phyloP scores from a whole-genome alignment of 805 yeast species.

The Saccharomycopsis fibuligera region DNA sequence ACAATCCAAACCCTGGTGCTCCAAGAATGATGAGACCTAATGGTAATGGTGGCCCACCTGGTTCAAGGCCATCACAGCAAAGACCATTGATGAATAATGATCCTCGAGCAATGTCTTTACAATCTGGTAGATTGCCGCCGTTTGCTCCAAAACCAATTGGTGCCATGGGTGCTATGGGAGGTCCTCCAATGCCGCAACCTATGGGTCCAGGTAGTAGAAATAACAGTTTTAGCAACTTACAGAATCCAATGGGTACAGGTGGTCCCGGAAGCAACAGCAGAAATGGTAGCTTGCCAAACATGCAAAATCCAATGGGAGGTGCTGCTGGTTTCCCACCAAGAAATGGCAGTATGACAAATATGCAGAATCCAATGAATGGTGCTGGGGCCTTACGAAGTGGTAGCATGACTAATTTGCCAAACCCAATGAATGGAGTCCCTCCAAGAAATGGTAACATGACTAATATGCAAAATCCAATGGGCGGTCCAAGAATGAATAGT shows the following conservation, averaged over 20 bases:
- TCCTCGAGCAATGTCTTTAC: conserved; percentile 31
- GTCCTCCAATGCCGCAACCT: conserved; percentile 20
- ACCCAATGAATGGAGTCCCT: conserved; percentile 14
- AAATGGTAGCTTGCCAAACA: conserved; percentile 11
- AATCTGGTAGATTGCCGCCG: conserved; percentile 20
- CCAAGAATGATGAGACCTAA: conserved; percentile 8
- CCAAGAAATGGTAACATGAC: conserved; percentile 16
- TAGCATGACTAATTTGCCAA: conserved; percentile 14
- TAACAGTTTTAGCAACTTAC: conserved; percentile 3
- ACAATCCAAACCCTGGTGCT: conserved; percentile 19
- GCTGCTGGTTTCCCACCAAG: conserved; percentile 5
- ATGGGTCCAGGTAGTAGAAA: conserved; percentile 4
- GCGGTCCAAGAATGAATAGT: background rate
- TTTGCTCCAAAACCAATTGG: conserved; percentile 26
- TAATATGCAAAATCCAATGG: conserved; percentile 12
- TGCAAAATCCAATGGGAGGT: conserved; percentile 16
- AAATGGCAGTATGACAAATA: conserved; percentile 15
- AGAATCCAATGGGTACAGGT: conserved; percentile 13
- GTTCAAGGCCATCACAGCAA: conserved; percentile 14
- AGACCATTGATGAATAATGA: conserved; percentile 12
- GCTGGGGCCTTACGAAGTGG: conserved; percentile 13
- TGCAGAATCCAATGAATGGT: conserved; percentile 14
- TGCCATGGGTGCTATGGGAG: conserved; percentile 22
- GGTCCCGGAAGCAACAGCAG: conserved; percentile 2
- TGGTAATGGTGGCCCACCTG: background rate